A percentile compares a stretch with the other conserved stretches of the same genome.
Conservation (phyloP, 164 flowering plant genomes). For the Saururus chinensis region DNA sequence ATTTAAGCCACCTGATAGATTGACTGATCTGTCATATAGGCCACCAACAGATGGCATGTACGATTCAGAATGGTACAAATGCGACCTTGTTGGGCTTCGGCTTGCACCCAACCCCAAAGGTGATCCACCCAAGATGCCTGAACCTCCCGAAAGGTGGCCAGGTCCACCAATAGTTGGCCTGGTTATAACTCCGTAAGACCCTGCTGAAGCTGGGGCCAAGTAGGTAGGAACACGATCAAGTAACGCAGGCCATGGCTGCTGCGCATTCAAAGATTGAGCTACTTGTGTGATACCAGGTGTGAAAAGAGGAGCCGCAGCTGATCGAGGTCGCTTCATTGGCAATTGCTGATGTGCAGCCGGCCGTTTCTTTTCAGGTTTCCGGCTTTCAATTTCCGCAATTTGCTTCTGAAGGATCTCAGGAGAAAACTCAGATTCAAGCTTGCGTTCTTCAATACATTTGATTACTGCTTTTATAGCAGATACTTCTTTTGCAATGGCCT, state of each 20-base stretch:
- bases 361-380: constrained; percentile 33
- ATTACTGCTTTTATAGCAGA: constrained; percentile 38
- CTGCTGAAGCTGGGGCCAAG: neutral
- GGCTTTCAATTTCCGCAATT: constrained; percentile 38
- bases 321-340: constrained; percentile 25
- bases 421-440: constrained; percentile 45
- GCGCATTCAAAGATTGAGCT: neutral
- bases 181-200: constrained; percentile 2
- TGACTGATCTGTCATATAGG: neutral
- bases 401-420: constrained; percentile 28
- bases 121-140: constrained; percentile 2
- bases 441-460: constrained; percentile 41
- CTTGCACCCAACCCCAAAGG: constrained; percentile 2
- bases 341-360: constrained; percentile 8
- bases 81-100: constrained; percentile 5
- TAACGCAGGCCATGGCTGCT: neutral
- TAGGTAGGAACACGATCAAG: neutral
- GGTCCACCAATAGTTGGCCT: neutral
- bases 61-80: neutral
- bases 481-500: constrained; percentile 37
- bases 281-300: constrained; percentile 2
- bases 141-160: neutral
- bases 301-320: constrained; percentile 2
- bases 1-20: neutral
- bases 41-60: neutral